phyloP scores from a whole-genome alignment of 495 filamentous ascomycete genomes.

The Aspergillus funiculosus region DNA sequence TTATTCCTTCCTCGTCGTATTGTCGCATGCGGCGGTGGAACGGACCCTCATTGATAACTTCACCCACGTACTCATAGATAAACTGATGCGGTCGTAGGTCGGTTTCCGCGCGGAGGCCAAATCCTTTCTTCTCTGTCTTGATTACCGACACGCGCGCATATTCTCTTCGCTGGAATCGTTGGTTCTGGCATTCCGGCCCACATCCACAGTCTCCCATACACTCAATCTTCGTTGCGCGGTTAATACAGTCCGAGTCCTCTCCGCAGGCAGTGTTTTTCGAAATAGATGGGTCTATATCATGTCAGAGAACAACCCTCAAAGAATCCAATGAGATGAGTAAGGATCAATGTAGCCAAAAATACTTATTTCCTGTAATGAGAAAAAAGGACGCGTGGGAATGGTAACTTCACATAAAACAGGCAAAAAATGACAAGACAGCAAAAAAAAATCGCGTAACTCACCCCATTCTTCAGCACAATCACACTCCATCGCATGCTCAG shows the following conservation, averaged over 20 bases:
- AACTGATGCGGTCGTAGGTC: conserved; percentile 77
- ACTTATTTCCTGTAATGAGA: too few species aligned
- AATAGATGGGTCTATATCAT: conserved; percentile 51
- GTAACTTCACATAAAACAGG: not conserved
- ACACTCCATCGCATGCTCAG: conserved; percentile 90
- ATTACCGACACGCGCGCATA: conserved; percentile 92
- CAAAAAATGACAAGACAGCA: not conserved
- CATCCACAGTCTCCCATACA: conserved; percentile 83
- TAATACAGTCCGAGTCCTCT: conserved; percentile 98
- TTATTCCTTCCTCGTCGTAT: conserved; percentile 93
- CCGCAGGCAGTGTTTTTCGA: conserved; percentile 79
- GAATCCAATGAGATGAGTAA: not conserved
- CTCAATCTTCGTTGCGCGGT: conserved; percentile 96
- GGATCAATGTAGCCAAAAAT: not conserved
- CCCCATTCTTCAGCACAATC: conserved; percentile 95
- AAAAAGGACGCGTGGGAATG: not conserved
- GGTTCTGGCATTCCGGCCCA: conserved; percentile 83
- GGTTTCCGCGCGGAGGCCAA: conserved; percentile 75
- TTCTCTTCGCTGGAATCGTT: conserved; percentile 85
- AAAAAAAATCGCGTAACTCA: conserved; percentile 49
- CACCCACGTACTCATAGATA: conserved; percentile 96
- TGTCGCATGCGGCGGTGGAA: conserved; percentile 85
- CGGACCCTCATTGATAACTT: conserved; percentile 88
- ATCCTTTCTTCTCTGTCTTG: conserved; percentile 96
- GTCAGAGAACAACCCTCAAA: conserved; percentile 23